Evolutionary conservation across 164 flowering plant genomes (phyloP).

Genomic region (Aristolochia fimbriata): DNA sequence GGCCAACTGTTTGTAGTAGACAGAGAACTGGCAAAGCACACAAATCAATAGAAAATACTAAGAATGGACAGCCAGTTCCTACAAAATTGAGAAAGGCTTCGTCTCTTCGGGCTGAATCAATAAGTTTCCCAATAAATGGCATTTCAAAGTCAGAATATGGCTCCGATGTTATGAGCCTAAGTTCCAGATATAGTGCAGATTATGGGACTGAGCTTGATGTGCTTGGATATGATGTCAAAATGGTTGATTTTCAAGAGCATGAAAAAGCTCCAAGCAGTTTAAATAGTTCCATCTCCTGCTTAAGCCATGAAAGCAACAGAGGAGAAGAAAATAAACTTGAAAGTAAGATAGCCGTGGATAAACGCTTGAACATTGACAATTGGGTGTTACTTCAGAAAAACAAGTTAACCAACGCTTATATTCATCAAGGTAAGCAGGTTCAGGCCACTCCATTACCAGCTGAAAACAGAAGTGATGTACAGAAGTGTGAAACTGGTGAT

Average conservation of each 20-base stretch:
- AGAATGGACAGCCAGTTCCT: slow-evolving; percentile 9
- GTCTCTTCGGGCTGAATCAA: slow-evolving; percentile 31
- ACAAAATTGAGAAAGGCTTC: slow-evolving; percentile 22
- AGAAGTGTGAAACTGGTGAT: not conserved
- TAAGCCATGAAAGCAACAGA: slow-evolving; percentile 4
- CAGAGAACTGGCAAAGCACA: slow-evolving; percentile 24
- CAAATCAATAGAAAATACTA: slow-evolving; percentile 7
- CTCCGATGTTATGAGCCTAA: slow-evolving; percentile 31
- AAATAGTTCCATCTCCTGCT: slow-evolving; percentile 5
- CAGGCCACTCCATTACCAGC: slow-evolving; percentile 18
- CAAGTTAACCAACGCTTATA: slow-evolving; percentile 8
- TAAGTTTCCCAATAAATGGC: slow-evolving; percentile 23
- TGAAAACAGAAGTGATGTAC: slow-evolving; percentile 7
- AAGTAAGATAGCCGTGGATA: slow-evolving; percentile 5
- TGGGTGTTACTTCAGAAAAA: slow-evolving; percentile 28
- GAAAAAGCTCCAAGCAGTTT: slow-evolving; percentile 11
- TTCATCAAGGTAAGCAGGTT: slow-evolving; percentile 18
- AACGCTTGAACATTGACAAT: slow-evolving; percentile 18
- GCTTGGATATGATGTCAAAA: slow-evolving; percentile 33
- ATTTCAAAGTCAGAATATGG: slow-evolving; percentile 22
- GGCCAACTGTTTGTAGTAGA: slow-evolving; percentile 46
- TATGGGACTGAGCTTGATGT: slow-evolving; percentile 27
- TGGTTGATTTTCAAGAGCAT: slow-evolving; percentile 15
- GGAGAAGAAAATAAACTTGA: slow-evolving; percentile 4
- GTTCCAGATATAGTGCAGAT: slow-evolving; percentile 20